phyloP scores from a whole-genome alignment of 306 rosid genomes.

The Neltuma alba region DNA sequence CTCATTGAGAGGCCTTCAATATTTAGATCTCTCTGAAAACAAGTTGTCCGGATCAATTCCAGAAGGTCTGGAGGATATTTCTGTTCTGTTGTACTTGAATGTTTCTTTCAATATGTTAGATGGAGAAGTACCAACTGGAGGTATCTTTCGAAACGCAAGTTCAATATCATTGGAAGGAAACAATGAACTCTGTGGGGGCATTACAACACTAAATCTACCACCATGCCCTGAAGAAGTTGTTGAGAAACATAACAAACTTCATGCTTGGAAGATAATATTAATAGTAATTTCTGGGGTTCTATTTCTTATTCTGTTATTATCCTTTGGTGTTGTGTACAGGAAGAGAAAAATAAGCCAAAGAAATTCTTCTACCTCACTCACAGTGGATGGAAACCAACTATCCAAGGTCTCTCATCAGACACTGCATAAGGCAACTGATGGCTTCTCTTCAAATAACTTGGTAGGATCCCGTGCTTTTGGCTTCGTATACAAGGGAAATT shows the following conservation, averaged over 20 bases:
- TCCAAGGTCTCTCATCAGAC: constrained; percentile 5
- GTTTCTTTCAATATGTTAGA: constrained; percentile 47
- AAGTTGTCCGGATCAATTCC: constrained; percentile 45
- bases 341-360: neutral
- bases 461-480: constrained; percentile 20
- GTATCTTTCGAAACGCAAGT: constrained; percentile 41
- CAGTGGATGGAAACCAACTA: neutral
- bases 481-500: neutral
- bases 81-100: constrained; percentile 27
- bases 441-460: constrained; percentile 15
- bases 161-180: constrained; percentile 20
- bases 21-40: constrained; percentile 43
- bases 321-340: neutral
- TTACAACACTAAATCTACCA: constrained; percentile 23
- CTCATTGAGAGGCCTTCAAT: constrained; percentile 26
- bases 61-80: constrained; percentile 16
- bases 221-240: constrained; percentile 28
- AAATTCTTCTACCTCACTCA: neutral
- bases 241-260: constrained; percentile 14
- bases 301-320: neutral
- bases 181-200: constrained; percentile 38
- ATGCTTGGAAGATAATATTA: neutral
- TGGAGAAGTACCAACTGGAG: constrained; percentile 50
- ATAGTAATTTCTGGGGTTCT: constrained; percentile 16
- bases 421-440: neutral